Evolutionary conservation across 805 yeast genomes (phyloP).

Genomic region (Sugiyamaella smithiae): DNA sequence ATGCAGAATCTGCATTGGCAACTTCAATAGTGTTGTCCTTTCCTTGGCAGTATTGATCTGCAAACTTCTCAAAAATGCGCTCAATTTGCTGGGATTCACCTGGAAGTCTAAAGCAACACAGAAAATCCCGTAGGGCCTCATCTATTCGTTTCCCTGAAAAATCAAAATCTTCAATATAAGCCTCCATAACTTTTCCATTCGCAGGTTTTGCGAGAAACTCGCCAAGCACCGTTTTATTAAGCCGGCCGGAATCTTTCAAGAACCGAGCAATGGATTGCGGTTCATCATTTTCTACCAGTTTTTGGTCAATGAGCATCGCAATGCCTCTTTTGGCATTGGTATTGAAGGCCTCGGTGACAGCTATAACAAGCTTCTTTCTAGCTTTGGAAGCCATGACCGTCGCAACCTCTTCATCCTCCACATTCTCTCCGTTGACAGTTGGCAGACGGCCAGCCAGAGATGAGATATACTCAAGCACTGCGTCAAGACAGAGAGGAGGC

Average conservation of each 20-base stretch:
- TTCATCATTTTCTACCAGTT: constrained; percentile 52
- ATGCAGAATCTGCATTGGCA: constrained; percentile 83
- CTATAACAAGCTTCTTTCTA: constrained; percentile 68
- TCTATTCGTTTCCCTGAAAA: constrained; percentile 81
- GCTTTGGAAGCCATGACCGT: constrained; percentile 22
- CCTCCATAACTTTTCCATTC: constrained; percentile 55
- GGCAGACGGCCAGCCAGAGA: constrained; percentile 38
- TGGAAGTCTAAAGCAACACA: constrained; percentile 85
- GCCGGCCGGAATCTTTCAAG: constrained; percentile 71
- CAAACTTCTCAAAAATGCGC: constrained; percentile 82
- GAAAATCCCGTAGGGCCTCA: constrained; percentile 80
- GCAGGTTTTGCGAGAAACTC: constrained; percentile 77
- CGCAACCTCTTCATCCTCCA: constrained; percentile 12
- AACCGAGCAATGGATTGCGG: constrained; percentile 67
- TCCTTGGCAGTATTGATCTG: constrained; percentile 70
- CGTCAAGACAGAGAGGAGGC: constrained; percentile 92
- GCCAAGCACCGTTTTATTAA: constrained; percentile 86
- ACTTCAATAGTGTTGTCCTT: constrained; percentile 46
- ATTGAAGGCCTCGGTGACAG: constrained; percentile 74
- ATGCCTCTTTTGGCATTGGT: constrained; percentile 76
- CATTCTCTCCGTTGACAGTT: background rate
- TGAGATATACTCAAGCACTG: constrained; percentile 67
- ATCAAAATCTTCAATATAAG: constrained; percentile 69
- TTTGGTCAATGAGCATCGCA: constrained; percentile 56
- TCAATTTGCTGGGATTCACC: constrained; percentile 98